Percentiles rank a stretch among this genome's conserved stretches.
These are phyloP conservation scores for Neurospora sp. DNA, from an alignment of 495 filamentous ascomycete species.

Conservation along the genomic window DNA sequence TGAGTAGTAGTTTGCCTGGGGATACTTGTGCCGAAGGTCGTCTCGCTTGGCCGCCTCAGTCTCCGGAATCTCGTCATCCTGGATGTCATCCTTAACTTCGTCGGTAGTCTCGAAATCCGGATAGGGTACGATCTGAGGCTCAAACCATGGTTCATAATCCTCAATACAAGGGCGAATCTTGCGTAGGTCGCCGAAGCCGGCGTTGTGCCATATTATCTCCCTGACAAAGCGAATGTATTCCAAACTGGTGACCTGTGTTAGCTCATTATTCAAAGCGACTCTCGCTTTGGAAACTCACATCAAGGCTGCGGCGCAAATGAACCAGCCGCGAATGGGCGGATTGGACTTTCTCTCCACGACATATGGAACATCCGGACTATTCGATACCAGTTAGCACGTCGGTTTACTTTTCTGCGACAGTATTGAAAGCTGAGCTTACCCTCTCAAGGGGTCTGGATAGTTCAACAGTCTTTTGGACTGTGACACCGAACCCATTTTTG, in stretches of 20 bases:
- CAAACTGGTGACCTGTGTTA: constrained; percentile 14
- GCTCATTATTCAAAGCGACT: not conserved
- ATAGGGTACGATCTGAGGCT: constrained; percentile 65
- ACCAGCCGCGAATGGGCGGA: constrained; percentile 17
- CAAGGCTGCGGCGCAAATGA: constrained; percentile 13
- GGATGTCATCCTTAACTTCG: constrained; percentile 6
- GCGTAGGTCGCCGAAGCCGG: constrained; percentile 54
- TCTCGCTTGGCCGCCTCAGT: constrained; percentile 6
- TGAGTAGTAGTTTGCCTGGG: constrained; percentile 44
- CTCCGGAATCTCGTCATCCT: constrained; percentile 6
- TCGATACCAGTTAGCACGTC: not conserved
- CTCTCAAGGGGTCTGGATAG: constrained; percentile 11
- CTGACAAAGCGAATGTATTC: constrained; percentile 24
- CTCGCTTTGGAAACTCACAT: constrained; percentile 9
- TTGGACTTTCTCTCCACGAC: constrained; percentile 16
- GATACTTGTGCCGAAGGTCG: constrained; percentile 16
- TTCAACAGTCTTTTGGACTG: constrained; percentile 7
- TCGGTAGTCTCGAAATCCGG: not conserved
- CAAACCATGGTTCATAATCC: constrained; percentile 55
- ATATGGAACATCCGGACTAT: constrained; percentile 22
- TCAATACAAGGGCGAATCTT: constrained; percentile 45
- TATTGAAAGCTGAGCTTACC: constrained; percentile 6
- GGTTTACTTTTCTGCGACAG: not conserved
- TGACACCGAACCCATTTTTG: constrained; percentile 6
- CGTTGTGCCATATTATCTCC: constrained; percentile 50